phyloP scores from a whole-genome alignment of 768 basidiomycete species.

The Strobilomyces dryophilus region DNA sequence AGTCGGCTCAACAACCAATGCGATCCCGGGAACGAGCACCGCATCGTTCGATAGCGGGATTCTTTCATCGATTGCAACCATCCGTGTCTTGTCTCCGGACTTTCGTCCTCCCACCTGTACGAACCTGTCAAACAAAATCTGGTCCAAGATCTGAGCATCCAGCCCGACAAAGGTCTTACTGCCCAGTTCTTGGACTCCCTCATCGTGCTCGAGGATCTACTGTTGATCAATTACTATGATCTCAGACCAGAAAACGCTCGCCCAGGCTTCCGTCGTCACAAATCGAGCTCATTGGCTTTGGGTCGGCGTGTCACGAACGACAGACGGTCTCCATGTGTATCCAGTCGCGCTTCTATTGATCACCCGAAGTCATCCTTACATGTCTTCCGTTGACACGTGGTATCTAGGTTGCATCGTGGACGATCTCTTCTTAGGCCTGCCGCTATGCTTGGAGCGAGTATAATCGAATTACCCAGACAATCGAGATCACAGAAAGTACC shows the following conservation, averaged over 20 bases:
- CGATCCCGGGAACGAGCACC: constrained; percentile 93
- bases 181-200: constrained; percentile 91
- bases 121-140: constrained; percentile 99
- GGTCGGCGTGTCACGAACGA: constrained; percentile 96
- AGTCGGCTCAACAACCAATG: constrained; percentile 88
- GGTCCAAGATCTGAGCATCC: constrained; percentile 94
- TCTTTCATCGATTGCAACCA: constrained; percentile 96
- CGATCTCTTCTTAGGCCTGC: constrained; percentile 93
- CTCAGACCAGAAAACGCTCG: constrained; percentile 87
- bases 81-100: constrained; percentile 95
- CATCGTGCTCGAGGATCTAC: constrained; percentile 89
- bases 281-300: constrained; percentile 99
- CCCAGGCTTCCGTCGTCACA: constrained; percentile 89
- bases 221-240: constrained; percentile 97
- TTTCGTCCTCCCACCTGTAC: constrained; percentile 95
- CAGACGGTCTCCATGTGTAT: constrained; percentile 99
- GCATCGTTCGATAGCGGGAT: constrained; percentile 91
- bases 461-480: constrained; percentile 94
- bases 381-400: constrained; percentile 98
- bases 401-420: constrained; percentile 97
- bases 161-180: constrained; percentile 98
- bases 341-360: constrained; percentile 97
- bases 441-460: constrained; percentile 97
- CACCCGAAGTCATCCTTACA: constrained; percentile 97
- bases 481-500: constrained; percentile 88